Evolutionary conservation across 2,329 filamentous ascomycete genomes (phyloP).

Genomic region (Botryotinia convoluta): DNA sequence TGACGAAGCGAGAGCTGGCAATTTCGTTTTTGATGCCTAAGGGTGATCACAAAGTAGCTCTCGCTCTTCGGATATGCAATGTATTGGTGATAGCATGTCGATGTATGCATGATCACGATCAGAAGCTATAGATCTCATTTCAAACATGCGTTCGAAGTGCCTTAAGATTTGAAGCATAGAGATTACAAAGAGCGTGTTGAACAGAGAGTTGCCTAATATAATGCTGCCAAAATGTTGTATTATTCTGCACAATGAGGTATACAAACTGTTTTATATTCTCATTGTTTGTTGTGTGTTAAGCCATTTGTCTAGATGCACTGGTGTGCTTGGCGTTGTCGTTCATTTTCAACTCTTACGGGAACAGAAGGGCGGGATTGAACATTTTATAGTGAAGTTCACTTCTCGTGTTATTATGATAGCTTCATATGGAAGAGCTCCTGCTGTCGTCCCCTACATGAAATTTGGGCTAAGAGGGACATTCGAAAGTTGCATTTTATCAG

Average conservation of each 20-base stretch:
- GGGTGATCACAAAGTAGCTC: not conserved
- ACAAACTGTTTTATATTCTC: not conserved
- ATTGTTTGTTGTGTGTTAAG: not conserved
- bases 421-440: not conserved
- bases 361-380: not conserved
- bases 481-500: not conserved
- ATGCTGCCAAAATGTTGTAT: not conserved
- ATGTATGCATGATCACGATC: not conserved
- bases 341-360: not conserved
- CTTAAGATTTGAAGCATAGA: not conserved
- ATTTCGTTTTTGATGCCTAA: not conserved
- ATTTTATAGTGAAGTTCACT: too few species aligned
- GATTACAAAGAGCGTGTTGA: not conserved
- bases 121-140: not conserved
- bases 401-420: too few species aligned
- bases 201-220: not conserved
- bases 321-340: not conserved
- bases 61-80: not conserved
- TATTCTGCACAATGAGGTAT: not conserved
- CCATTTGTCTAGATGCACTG: not conserved
- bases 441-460: not conserved
- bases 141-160: not conserved
- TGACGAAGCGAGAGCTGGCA: not conserved
- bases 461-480: not conserved
- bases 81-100: not conserved